Evolutionary conservation across 2,329 filamentous ascomycete genomes (phyloP), one percentile per base, ranked within the genome.

Genomic region (Stemphylium beticola): DNA sequence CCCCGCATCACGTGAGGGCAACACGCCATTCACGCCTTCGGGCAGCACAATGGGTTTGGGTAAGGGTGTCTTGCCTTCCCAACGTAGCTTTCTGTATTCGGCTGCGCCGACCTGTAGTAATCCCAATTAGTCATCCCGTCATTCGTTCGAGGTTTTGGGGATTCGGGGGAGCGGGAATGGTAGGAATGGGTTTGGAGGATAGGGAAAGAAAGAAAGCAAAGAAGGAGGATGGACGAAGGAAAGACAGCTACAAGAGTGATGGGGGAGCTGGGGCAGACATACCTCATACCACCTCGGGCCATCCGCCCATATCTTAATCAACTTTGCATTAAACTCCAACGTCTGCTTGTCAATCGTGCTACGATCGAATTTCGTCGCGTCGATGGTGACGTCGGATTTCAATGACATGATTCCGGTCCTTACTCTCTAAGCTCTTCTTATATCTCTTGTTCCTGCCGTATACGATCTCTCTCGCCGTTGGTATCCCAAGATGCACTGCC

Each of bases 281-380:
- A 82, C 81, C 66, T 84, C 79, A 36, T 77, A 83, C 83, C 83
- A 85, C 58, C 77, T 74, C 3, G 81, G 80, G 0, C 74, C 77
- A 15, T 69, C 66, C 12, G 74, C 72, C 66, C 75, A 78, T 15
- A 81, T 72, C 53, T 77, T 66, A 15, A 78, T 78, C 26, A 80
- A 55, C 6, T 68, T 64, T n/a, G 77, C 67, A 55, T 83, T 84
- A 61, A 80, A 74, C 11, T 74, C 69, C 10, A 73, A 59, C 0
- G 80, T 80, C 54, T 79, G 67, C 36, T 78, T 64, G 29, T 76
- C 69, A 18, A 77, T 72, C 4, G 73, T 66, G 7, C 68, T 66
- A 18, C 75, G 76, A 50, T 77, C 69, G 60, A 84, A 82, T 53
- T 79, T 81, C 15, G 72, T 67, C 14, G 66, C 66, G 58, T 79